Percentiles rank a stretch among this genome's conserved stretches.
phyloP scores from a whole-genome alignment of 2,329 filamentous ascomycete species.

The Thielaviopsis ethacetica region DNA sequence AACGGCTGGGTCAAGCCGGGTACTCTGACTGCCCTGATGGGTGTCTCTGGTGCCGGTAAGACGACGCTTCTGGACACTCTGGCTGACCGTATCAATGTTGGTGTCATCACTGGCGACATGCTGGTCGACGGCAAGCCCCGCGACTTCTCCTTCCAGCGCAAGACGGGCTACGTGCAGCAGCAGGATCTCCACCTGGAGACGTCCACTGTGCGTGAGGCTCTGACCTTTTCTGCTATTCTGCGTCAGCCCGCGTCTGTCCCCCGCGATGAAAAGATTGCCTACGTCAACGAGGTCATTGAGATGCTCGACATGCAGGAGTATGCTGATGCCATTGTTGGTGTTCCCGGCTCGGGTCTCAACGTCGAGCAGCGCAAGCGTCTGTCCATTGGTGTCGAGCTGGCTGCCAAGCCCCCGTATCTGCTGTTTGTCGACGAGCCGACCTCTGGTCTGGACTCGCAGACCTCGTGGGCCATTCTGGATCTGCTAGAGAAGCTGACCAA shows the following conservation, averaged over 20 bases:
- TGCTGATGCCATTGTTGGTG: conserved; percentile 78
- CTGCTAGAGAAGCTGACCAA: conserved; percentile 80
- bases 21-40: conserved; percentile 65
- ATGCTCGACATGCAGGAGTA: conserved; percentile 82
- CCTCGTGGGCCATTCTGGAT: conserved; percentile 80
- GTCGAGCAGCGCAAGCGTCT: conserved; percentile 58
- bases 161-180: conserved; percentile 61
- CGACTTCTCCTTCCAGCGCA: conserved; percentile 43
- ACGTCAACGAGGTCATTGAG: conserved; percentile 82
- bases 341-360: conserved; percentile 73
- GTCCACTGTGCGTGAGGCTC: conserved; percentile 72
- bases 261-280: conserved; percentile 62
- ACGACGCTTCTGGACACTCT: conserved; percentile 27
- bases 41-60: conserved; percentile 34
- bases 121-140: conserved; percentile 43
- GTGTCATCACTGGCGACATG: conserved; percentile 50
- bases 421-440: conserved; percentile 93
- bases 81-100: conserved; percentile 37
- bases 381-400: conserved; percentile 91
- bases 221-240: conserved; percentile 72
- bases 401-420: conserved; percentile 75
- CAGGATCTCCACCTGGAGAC: conserved; percentile 80
- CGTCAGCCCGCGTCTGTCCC: conserved; percentile 66
- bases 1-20: conserved; percentile 84
- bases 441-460: conserved; percentile 83